Evolutionary conservation across 2,329 filamentous ascomycete genomes (phyloP), one percentile per base, ranked within the genome.

Genomic region (Dactylellina parvicollis): DNA sequence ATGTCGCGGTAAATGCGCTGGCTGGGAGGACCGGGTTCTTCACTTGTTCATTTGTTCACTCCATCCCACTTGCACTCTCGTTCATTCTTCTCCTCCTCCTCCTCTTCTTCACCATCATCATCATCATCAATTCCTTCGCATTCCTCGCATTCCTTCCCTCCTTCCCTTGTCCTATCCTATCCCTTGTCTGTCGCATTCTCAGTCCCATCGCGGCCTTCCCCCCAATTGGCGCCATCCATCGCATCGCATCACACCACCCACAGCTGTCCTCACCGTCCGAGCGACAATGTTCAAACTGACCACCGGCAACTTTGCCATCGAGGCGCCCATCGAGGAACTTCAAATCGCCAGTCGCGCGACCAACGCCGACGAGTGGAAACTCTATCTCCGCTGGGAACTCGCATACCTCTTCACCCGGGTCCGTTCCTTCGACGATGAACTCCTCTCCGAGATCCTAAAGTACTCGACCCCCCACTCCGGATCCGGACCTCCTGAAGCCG

Each of bases 271-370:
- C 46, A 32, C 12, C 30, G 30, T n/a, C 30, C 5, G 30, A 30
- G 28, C 30, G 32, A 67, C 22, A 36, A 72, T 72, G 67, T 72
- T 72, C 52, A 59, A 72, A 44, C 59, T 72, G 4, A 72, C 67
- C 18, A 64, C 54, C 52, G 59, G 52, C 59, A 72, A 72, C 59
- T 72, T 72, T 42, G 46, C 52, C 52, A 52, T 59, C 52, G 67
- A 72, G 50, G 67, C 67, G n/a, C 67, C 67, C 44, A 60, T 72
- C 67, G 67, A 72, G 34, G 67, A 72, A 36, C 67, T 72, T 20
- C 59, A 72, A 38, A 72, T 72, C 52, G 67, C 67, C 14, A 65
- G 59, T 59, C 67, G 67, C 46, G 67, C 67, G 5, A 72, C 67
- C 12, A 72, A 72, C 36, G 67, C 67, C 38, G 67, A 72, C 36